Conservation (phyloP, 768 basidiomycete species). For the Xanthoconium stramineum region DNA sequence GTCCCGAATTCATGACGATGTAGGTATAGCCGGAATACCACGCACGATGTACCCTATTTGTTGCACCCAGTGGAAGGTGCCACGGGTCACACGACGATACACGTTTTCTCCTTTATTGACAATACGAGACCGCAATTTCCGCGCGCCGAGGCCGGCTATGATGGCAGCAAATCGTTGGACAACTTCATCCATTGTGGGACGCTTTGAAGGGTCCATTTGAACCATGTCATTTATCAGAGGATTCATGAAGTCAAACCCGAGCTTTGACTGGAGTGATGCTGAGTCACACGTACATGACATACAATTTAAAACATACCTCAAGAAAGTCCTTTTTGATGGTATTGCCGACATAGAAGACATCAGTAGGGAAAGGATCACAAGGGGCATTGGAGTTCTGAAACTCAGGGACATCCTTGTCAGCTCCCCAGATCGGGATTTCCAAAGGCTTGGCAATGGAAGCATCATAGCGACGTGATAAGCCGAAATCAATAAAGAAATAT, state of each 20-base stretch:
- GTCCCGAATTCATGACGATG: too few relatives aligned
- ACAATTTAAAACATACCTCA: slow-evolving; percentile 18
- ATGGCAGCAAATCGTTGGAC: too few relatives aligned
- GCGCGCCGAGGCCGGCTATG: too few relatives aligned
- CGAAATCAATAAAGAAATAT: slow-evolving; percentile 14
- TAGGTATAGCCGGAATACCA: too few relatives aligned
- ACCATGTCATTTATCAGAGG: too few relatives aligned
- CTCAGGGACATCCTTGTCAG: slow-evolving; percentile 39
- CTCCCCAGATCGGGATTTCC: slow-evolving; percentile 6
- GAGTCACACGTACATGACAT: neutral
- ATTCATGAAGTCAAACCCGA: neutral
- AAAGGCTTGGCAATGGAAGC: slow-evolving; percentile 22
- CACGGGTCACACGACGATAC: too few relatives aligned
- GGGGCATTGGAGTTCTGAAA: slow-evolving; percentile 21
- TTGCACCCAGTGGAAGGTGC: too few relatives aligned
- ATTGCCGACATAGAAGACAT: slow-evolving; percentile 45
- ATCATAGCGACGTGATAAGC: slow-evolving; percentile 30
- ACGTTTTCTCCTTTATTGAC: too few relatives aligned
- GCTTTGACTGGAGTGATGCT: neutral
- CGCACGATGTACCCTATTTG: too few relatives aligned
- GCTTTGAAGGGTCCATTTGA: too few relatives aligned
- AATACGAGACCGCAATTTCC: too few relatives aligned
- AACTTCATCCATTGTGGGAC: too few relatives aligned
- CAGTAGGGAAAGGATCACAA: slow-evolving; percentile 40
- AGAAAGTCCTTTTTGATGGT: slow-evolving; percentile 31